Evolutionary conservation across 2,329 filamentous ascomycete species (phyloP).

Genomic region (Ceratocystis colombiana): DNA sequence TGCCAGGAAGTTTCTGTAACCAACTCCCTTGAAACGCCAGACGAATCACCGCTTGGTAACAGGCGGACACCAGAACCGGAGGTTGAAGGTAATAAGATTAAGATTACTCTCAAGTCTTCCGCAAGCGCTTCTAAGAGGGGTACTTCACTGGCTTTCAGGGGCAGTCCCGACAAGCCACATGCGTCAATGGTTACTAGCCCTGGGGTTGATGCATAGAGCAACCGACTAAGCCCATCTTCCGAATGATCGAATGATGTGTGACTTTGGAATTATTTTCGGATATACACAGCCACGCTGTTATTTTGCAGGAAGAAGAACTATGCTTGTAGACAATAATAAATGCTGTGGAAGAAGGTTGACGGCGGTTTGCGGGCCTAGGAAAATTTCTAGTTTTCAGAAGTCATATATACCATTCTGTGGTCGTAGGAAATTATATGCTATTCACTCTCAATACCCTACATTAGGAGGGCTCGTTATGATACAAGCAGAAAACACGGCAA

Average conservation of each 20-base stretch:
- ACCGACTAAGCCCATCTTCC: constrained; percentile 7
- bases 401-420: neutral
- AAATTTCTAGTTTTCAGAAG: neutral
- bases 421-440: neutral
- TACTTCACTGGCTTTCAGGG: constrained; percentile 48
- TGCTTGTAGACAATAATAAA: neutral
- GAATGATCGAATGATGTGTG: neutral
- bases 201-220: constrained; percentile 28
- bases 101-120: constrained; percentile 27
- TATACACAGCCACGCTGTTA: neutral
- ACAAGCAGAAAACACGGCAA: constrained; percentile 9
- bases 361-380: neutral
- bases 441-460: neutral
- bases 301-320: neutral
- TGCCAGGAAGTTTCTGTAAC: constrained; percentile 19
- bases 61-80: constrained; percentile 15
- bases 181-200: constrained; percentile 31
- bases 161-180: constrained; percentile 50
- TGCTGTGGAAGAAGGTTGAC: neutral
- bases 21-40: constrained; percentile 21
- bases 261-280: neutral
- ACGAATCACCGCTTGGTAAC: constrained; percentile 22
- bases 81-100: constrained; percentile 15
- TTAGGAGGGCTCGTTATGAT: constrained; percentile 10
- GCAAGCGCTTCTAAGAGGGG: constrained; percentile 31